These are phyloP conservation scores for Vaccinium macrocarpon DNA, from an alignment of 148 eudicot species.

Conservation along the genomic window DNA sequence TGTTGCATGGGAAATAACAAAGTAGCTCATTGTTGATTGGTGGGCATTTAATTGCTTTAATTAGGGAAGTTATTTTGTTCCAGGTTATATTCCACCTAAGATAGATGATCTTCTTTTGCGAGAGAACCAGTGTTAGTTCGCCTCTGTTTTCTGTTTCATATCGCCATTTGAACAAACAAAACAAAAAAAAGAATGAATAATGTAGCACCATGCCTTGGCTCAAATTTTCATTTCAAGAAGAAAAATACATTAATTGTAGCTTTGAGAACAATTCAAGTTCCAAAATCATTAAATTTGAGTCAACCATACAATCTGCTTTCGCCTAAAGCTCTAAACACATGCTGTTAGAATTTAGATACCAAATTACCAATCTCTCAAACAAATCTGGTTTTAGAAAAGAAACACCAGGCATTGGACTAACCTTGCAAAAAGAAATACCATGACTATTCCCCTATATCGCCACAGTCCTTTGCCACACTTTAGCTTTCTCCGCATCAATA, in stretches of 20 bases:
- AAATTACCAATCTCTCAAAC: background rate
- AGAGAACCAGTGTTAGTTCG: too few relatives aligned
- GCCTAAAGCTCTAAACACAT: constrained; percentile 1
- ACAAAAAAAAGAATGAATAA: background rate
- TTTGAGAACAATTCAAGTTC: background rate
- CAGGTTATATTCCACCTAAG: too few relatives aligned
- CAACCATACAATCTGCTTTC: background rate
- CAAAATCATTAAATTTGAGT: background rate
- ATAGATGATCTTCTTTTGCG: too few relatives aligned
- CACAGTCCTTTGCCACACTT: constrained; percentile 60
- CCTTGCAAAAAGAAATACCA: background rate
- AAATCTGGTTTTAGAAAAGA: background rate
- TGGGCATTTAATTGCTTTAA: too few relatives aligned
- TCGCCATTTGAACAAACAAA: too few relatives aligned
- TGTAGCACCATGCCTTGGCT: constrained; percentile 2
- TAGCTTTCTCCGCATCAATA: constrained; percentile 91
- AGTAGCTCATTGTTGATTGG: too few relatives aligned
- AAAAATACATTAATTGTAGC: background rate
- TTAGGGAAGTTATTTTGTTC: too few relatives aligned
- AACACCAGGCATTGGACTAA: background rate
- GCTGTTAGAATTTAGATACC: background rate
- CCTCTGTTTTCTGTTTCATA: too few relatives aligned
- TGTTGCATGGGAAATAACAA: too few relatives aligned
- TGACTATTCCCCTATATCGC: constrained; percentile 32
- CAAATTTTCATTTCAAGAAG: background rate